Conservation (phyloP, 176 grass and related monocot species). For the Lolium multiflorum region DNA sequence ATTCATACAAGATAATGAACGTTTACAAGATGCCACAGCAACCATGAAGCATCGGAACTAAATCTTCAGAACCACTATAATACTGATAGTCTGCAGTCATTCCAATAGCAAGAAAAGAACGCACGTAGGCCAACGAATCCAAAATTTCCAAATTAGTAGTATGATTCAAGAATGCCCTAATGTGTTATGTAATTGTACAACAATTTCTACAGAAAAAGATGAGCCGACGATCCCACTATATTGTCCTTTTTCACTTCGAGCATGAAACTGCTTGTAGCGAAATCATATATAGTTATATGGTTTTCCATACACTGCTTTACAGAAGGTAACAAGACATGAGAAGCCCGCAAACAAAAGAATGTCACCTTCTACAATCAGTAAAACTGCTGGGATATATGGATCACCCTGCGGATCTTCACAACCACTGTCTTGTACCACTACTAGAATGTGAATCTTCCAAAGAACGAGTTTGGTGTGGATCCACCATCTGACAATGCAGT, state of each 20-base stretch:
- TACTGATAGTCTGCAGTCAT: neutral
- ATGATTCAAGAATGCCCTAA: neutral
- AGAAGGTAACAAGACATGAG: slow-evolving; percentile 7
- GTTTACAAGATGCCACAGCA: neutral
- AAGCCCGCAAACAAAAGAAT: slow-evolving; percentile 54
- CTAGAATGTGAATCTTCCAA: slow-evolving; percentile 81
- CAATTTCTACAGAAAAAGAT: neutral
- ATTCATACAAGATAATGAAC: neutral
- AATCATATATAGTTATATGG: slow-evolving; percentile 10
- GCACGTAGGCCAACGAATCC: neutral
- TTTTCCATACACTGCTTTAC: slow-evolving; percentile 61
- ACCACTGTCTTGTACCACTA: neutral
- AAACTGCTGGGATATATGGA: slow-evolving; percentile 23
- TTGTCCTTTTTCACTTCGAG: neutral
- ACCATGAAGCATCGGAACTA: neutral
- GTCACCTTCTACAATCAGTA: slow-evolving; percentile 31
- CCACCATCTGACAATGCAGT: slow-evolving; percentile 57
- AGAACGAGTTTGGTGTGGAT: slow-evolving; percentile 63
- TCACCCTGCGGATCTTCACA: slow-evolving; percentile 43
- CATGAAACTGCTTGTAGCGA: neutral
- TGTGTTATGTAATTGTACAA: slow-evolving; percentile 13
- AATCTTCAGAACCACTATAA: neutral
- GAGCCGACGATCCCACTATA: neutral
- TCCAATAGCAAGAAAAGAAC: neutral
- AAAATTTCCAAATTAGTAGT: neutral